These are phyloP conservation scores for Cordyceps fumosorosea DNA, from an alignment of 2,329 filamentous ascomycete genomes.

Conservation along the genomic window DNA sequence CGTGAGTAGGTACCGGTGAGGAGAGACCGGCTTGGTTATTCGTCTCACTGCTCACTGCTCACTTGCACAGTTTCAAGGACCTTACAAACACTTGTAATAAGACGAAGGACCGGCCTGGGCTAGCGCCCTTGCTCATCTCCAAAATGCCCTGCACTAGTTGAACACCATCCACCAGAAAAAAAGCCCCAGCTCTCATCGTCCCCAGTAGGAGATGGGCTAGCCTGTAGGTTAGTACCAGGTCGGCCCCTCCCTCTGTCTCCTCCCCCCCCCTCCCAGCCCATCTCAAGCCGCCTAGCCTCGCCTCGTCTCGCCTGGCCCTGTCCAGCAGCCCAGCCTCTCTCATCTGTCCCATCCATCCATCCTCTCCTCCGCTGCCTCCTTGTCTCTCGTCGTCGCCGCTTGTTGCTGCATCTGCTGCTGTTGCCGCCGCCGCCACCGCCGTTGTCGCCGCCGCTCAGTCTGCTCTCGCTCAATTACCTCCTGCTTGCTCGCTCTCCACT, in stretches of 20 bases:
- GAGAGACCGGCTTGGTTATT: no score
- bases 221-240: no score
- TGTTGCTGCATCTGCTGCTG: neutral
- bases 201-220: neutral
- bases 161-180: no score
- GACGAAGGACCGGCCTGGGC: no score
- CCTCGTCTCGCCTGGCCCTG: neutral
- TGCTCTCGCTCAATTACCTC: neutral
- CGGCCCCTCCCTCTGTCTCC: neutral
- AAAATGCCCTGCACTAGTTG: no score
- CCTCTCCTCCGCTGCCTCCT: neutral
- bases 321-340: neutral
- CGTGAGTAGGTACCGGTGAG: no score
- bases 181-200: no score
- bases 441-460: neutral
- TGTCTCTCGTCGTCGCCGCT: neutral
- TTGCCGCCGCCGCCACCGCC: neutral
- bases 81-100: no score
- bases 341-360: neutral
- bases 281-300: neutral
- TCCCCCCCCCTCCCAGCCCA: neutral
- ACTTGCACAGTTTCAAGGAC: no score
- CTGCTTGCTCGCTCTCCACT: slow-evolving; percentile 5
- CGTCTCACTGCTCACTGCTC: no score
- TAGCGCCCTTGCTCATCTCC: no score